Base-by-base conservation (phyloP, 306 rosid species). In the Abrus precatorius region DNA sequence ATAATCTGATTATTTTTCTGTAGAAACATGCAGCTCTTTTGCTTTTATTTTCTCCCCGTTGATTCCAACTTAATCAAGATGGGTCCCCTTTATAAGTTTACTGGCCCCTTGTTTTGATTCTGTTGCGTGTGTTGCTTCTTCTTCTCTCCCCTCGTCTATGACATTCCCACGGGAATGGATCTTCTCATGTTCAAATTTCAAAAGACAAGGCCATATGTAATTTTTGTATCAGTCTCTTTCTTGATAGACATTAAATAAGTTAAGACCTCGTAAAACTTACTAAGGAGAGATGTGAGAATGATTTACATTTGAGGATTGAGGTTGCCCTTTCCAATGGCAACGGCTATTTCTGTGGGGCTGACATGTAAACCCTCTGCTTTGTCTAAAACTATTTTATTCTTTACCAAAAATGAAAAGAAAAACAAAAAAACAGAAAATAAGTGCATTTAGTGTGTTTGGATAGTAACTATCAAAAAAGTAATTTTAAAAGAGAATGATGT, bases 51-150 rank as follows among this genome's bases (percentile, higher is more conserved):
- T 62, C 40, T 30, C 34, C 27, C 13, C 2, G 0, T 0, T 52
- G 11, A 52, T 6, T 47, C 14, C 36, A 30, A 20, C 28, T 45
- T 29, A 45, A 55, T n/a, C 83, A 50, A 76, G 29, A 54, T 62
- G 45, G 33, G 30, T 60, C 41, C 82, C 67, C 14, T 71, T 43
- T 1, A 52, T 14, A 65, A 47, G 3, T 61, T 62, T 63, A 74
- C 43, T 65, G 66, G 36, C 45, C 33, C 52, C 6, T 36, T 49
- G 29, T 54, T 67, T 66, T 44, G 10, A 38, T 64, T 64, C 1
- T 29, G 20, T 41, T 78, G 1, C 7, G n/a, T 20, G 20, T 20
- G 20, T 20, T 20, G 20, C 20, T 20, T 20, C 20, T 20, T 20
- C 20, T 20, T 20, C 20, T 20, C 20, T 20, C 20, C 20, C 20